Evolutionary conservation across 1,284 basidiomycete species (phyloP).

Genomic region (Leccinum griseonigrum): DNA sequence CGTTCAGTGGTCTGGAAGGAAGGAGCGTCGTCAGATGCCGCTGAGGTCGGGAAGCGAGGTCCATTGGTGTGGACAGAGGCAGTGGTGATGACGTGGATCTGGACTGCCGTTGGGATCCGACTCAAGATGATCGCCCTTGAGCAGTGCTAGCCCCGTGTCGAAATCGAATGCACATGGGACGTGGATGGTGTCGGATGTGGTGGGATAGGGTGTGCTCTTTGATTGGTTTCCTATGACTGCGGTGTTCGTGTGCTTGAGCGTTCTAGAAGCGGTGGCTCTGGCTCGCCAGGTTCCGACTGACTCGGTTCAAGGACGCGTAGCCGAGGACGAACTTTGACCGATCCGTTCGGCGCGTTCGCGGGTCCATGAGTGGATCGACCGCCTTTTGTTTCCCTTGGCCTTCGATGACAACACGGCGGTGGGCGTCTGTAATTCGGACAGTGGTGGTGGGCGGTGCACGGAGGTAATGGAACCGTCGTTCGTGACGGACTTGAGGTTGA

Average conservation of each 20-base stretch:
- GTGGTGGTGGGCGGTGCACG: slow-evolving; percentile 10
- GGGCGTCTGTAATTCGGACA: not conserved
- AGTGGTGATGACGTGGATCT: slow-evolving; percentile 24
- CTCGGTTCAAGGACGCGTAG: not conserved
- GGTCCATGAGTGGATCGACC: slow-evolving; percentile 35
- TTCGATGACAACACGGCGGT: slow-evolving; percentile 19
- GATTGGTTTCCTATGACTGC: slow-evolving; percentile 42
- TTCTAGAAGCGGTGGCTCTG: slow-evolving; percentile 3
- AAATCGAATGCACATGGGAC: slow-evolving; percentile 51
- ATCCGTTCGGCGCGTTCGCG: slow-evolving; percentile 12
- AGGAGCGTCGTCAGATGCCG: slow-evolving; percentile 47
- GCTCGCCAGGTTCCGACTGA: not conserved
- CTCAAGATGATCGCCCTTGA: slow-evolving; percentile 48
- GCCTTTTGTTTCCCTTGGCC: slow-evolving; percentile 35
- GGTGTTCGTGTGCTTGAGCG: slow-evolving; percentile 20
- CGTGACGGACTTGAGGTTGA: slow-evolving; percentile 33
- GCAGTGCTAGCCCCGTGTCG: slow-evolving; percentile 49
- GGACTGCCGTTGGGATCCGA: slow-evolving; percentile 24
- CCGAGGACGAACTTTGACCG: slow-evolving; percentile 9
- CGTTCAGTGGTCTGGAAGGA: slow-evolving; percentile 44
- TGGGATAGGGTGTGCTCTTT: slow-evolving; percentile 46
- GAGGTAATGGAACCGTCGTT: slow-evolving; percentile 8
- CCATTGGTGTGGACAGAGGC: not conserved
- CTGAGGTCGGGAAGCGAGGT: slow-evolving; percentile 27
- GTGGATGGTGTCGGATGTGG: slow-evolving; percentile 45